A percentile compares a stretch with the other conserved stretches of the same genome.
phyloP scores from a whole-genome alignment of 331 rosid genomes.

The Erythrophleum ivorense region DNA sequence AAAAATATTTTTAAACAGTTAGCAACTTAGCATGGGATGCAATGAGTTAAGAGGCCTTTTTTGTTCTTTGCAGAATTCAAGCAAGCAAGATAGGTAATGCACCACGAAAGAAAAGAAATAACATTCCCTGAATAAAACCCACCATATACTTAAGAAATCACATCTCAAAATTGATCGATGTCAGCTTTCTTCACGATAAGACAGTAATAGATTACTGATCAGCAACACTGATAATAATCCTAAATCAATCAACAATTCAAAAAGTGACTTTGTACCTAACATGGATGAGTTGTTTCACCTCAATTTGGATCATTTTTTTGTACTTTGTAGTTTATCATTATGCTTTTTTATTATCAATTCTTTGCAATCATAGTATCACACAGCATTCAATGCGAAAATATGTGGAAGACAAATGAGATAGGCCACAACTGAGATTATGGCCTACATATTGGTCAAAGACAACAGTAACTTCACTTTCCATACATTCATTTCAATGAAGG shows the following conservation, averaged over 20 bases:
- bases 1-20: not conserved
- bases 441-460: conserved; percentile 7
- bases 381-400: not conserved
- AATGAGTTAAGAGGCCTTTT: not conserved
- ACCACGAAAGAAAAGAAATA: not conserved
- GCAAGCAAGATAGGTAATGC: not conserved
- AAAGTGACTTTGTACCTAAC: not conserved
- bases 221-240: not conserved
- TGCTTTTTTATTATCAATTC: not conserved
- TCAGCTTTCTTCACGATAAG: not conserved
- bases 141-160: not conserved
- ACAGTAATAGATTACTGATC: not conserved
- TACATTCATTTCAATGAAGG: not conserved
- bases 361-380: not conserved
- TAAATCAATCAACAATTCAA: not conserved
- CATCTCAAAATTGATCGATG: not conserved
- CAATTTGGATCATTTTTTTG: not conserved
- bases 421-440: not conserved
- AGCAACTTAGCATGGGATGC: not conserved
- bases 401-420: not conserved
- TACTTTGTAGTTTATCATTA: not conserved
- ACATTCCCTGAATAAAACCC: not conserved
- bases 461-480: not conserved
- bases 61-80: not conserved
- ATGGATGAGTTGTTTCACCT: conserved; percentile 6